A percentile compares a stretch with the other conserved stretches of the same genome.
Evolutionary conservation across 2,329 filamentous ascomycete genomes (phyloP).

Genomic region (Sporothrix variecibatus): DNA sequence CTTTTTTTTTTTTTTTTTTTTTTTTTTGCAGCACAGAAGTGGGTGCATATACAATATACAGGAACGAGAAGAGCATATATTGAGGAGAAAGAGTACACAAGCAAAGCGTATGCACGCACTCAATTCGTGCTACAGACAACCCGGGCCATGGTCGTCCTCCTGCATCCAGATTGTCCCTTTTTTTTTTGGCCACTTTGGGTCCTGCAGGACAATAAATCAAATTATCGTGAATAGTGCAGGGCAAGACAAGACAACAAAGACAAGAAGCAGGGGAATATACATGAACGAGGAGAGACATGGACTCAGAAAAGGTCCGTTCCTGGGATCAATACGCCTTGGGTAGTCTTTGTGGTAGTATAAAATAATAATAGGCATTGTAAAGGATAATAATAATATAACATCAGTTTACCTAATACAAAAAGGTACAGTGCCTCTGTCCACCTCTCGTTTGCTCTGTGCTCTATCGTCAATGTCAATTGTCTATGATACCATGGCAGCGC

Average conservation of each 20-base stretch:
- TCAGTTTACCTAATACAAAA: background rate
- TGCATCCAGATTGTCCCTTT: background rate
- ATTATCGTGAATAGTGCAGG: background rate
- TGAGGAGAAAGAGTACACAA: background rate
- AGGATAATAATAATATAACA: background rate
- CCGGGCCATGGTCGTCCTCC: background rate
- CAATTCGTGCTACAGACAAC: background rate
- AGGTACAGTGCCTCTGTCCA: background rate
- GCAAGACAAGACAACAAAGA: background rate
- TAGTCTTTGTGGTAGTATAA: background rate
- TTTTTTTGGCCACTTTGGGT: background rate
- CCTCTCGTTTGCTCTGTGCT: background rate
- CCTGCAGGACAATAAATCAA: background rate
- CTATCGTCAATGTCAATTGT: background rate
- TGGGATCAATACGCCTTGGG: background rate
- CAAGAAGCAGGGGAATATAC: background rate
- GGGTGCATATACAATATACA: constrained; percentile 2
- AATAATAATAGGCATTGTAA: background rate
- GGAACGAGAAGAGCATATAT: background rate
- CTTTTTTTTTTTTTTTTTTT: background rate
- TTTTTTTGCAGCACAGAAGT: background rate
- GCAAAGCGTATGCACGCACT: background rate
- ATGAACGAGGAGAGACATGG: constrained; percentile 3
- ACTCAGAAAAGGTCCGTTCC: constrained; percentile 7
- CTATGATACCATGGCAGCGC: background rate